Conservation (phyloP, 306 rosid genomes). For the Macrotyloma uniflorum region DNA sequence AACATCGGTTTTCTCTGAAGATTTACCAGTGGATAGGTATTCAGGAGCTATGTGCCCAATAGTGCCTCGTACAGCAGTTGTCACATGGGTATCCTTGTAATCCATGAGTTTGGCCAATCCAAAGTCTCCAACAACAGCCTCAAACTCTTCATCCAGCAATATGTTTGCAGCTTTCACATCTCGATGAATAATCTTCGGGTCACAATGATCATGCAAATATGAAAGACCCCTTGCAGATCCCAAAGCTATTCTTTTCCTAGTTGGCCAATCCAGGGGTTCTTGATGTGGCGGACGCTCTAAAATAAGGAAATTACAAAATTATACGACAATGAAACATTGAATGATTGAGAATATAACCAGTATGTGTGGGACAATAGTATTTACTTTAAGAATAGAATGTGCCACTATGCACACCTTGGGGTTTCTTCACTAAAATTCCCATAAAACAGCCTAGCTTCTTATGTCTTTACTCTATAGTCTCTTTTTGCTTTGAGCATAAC, state of each 20-base stretch:
- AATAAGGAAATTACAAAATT: constrained; percentile 38
- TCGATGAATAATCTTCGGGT: constrained; percentile 97
- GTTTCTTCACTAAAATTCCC: not conserved
- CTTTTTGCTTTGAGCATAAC: not conserved
- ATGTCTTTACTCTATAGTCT: not conserved
- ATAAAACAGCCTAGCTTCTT: not conserved
- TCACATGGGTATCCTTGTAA: constrained; percentile 96
- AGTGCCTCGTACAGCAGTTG: constrained; percentile 95
- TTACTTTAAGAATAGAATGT: not conserved
- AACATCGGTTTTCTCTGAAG: constrained; percentile 96
- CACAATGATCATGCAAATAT: constrained; percentile 96
- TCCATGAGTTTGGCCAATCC: constrained; percentile 99
- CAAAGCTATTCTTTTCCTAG: constrained; percentile 89
- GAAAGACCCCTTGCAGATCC: constrained; percentile 99
- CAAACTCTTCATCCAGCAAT: constrained; percentile 96
- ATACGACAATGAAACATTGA: not conserved
- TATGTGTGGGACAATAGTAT: not conserved
- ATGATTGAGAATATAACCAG: not conserved
- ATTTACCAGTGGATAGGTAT: constrained; percentile 90
- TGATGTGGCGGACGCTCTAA: constrained; percentile 88
- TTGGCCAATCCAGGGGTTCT: constrained; percentile 95
- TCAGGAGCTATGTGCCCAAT: constrained; percentile 98
- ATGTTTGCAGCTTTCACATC: constrained; percentile 98
- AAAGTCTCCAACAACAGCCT: constrained; percentile 98
- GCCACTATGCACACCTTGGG: not conserved